Base-by-base conservation (phyloP, 2,329 filamentous ascomycete species). In the Neurospora crassa region DNA sequence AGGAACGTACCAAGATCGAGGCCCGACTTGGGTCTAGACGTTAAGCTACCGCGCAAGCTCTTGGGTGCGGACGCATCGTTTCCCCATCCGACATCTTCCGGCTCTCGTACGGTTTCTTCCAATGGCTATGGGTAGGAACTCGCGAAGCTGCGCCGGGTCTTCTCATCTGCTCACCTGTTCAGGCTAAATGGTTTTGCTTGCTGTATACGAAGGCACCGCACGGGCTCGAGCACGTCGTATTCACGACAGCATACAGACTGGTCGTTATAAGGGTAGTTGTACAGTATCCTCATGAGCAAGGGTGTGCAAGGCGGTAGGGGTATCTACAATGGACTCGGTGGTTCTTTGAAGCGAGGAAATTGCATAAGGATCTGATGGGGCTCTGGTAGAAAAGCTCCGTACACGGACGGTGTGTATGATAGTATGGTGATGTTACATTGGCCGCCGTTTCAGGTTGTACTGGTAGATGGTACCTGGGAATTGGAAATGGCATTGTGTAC, bases 1-100 rank as follows among this genome's bases (percentile, higher is more conserved):
- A 85, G 70, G 92, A 97, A 83, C 90, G 86, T 82, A 79, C 81
- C 75, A 94, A 91, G 86, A 90, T 92, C 74, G 94, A 97, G 85
- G 82, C 83, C 76, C 87, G 92, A 71, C 83, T 96, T 74, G 86
- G 82, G 24, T 78, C 76, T 68, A 78, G 80, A 69, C 76, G 53
- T 29, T 75, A 71, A 69, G 42, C n/a, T 34, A 68, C 29, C 40
- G 63, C 16, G 43, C 53, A 63, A 34, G 47, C 24, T 59, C 40
- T 67, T 45, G 18, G 40, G 40, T 24, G 67, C 24, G 70, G 63
- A 42, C 29, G 53, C 14, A 41, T 53, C 34, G 40, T 59, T 67
- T 7, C 18, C 41, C n/a, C 14, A 16, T 18, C 24, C 29, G 29
- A 8, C 12, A 34, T 18, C 24, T 34, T 63, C 24, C 24, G 29